Conservation (phyloP, 2,329 filamentous ascomycete genomes). For the Microcyclospora tardicrescens region DNA sequence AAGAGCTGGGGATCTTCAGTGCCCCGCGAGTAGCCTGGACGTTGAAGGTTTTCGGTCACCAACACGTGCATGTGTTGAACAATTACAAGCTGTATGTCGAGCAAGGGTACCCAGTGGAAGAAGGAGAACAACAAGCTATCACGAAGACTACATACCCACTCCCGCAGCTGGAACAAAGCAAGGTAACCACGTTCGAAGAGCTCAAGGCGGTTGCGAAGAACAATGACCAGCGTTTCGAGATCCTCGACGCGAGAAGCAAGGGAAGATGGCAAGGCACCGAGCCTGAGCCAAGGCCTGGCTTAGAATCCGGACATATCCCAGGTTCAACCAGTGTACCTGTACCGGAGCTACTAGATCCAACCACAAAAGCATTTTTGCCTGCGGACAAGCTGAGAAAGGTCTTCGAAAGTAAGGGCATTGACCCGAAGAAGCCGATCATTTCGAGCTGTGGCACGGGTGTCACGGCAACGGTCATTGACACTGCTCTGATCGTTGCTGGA, state of each 20-base stretch:
- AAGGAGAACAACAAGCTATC: constrained; percentile 50
- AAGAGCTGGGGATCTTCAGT: constrained; percentile 85
- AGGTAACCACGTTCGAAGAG: constrained; percentile 70
- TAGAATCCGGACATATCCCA: constrained; percentile 86
- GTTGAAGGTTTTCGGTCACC: constrained; percentile 76
- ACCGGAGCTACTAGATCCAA: constrained; percentile 63
- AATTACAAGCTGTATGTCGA: constrained; percentile 94
- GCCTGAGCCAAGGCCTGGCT: constrained; percentile 68
- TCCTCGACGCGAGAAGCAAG: constrained; percentile 71
- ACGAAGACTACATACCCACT: constrained; percentile 30
- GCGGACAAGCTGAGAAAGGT: constrained; percentile 58
- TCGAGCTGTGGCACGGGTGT: constrained; percentile 88
- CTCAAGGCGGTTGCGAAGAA: constrained; percentile 62
- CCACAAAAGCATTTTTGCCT: constrained; percentile 68
- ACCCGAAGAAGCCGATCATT: constrained; percentile 69
- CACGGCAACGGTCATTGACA: constrained; percentile 81
- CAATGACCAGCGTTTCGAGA: constrained; percentile 71
- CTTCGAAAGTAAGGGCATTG: constrained; percentile 67
- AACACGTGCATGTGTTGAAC: constrained; percentile 78
- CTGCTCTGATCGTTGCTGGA: constrained; percentile 66
- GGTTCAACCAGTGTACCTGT: constrained; percentile 75
- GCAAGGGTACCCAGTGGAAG: constrained; percentile 67
- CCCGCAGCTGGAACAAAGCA: constrained; percentile 37
- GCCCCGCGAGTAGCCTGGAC: constrained; percentile 93
- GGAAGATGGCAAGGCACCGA: constrained; percentile 73